Evolutionary conservation across 805 yeast genomes (phyloP), one percentile per base, ranked within the genome.

Genomic region (Starmerella potacharoeniae): DNA sequence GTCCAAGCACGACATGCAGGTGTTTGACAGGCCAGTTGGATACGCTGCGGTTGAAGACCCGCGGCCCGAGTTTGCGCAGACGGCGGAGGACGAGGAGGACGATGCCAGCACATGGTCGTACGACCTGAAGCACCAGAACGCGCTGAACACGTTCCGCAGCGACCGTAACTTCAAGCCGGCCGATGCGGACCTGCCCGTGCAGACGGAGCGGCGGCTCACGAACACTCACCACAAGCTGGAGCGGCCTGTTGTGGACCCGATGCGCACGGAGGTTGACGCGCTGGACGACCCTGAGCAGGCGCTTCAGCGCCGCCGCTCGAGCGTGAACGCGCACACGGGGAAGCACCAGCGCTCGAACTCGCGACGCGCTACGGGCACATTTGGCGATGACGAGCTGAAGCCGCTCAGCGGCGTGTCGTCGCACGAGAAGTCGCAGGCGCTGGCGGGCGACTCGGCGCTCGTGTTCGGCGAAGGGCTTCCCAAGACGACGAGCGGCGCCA

Each of bases 101-200:
- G 49, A 55, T 29, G 59, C 60, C 5, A 64, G 68, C 8, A 68
- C 66, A 14, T 56, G 59, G 59, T 49, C 41, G 14, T 56, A 56
- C 36, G 59, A 56, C 36, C 43, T 29, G 34, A 35, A 42, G 30
- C 42, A 57, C 50, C 47, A 48, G 30, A 44, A 51, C 39, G 54
- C 50, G 22, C 34, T 39, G 28, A 49, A 51, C 50, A 54, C 57
- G 13, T 36, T 51, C 35, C 10, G 16, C 34, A 16, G 11, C 14
- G 57, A 57, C 22, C 16, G 17, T 7, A 30, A 35, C 31, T 48
- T 57, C 52, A 33, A 36, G 49, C 57, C 58, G 14, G 41, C 50
- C 11, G 53, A 54, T 13, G 35, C 57, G 7, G 49, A 50, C 30
- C 17, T 51, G 7, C 53, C 59, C 5, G 59, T 56, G n/a, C 55